These are phyloP conservation scores for Colletotrichum godetiae DNA, from an alignment of 2,329 filamentous ascomycete species.

Conservation along the genomic window DNA sequence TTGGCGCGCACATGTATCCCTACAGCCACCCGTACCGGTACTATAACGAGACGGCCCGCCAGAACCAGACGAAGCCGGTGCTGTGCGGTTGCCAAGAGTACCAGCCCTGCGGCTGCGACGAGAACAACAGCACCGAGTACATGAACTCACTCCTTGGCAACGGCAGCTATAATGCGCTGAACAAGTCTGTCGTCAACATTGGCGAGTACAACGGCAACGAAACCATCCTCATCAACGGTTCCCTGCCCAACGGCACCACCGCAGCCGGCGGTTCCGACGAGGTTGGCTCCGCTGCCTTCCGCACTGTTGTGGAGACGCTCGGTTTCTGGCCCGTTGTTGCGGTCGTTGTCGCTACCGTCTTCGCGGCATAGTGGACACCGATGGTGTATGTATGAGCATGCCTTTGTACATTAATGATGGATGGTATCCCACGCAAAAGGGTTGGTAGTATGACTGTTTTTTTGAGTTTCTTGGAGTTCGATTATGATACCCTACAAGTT, in stretches of 20 bases:
- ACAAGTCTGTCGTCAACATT: constrained; percentile 71
- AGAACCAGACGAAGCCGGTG: constrained; percentile 70
- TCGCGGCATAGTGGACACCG: constrained; percentile 48
- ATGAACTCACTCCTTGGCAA: constrained; percentile 73
- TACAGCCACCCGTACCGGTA: constrained; percentile 69
- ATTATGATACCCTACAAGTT: constrained; percentile 7
- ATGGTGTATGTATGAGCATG: not conserved
- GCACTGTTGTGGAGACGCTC: constrained; percentile 48
- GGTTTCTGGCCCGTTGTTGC: constrained; percentile 64
- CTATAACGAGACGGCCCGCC: constrained; percentile 56
- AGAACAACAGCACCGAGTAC: constrained; percentile 57
- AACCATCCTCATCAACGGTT: constrained; percentile 81
- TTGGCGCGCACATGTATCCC: constrained; percentile 61
- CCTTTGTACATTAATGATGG: constrained; percentile 13
- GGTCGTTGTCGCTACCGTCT: constrained; percentile 57
- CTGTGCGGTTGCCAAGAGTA: constrained; percentile 69
- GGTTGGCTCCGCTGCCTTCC: constrained; percentile 48
- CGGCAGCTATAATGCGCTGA: constrained; percentile 62
- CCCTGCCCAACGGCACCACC: constrained; percentile 75
- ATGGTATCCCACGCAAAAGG: not conserved
- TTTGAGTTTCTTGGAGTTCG: not conserved
- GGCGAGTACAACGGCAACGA: constrained; percentile 61
- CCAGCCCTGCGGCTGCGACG: constrained; percentile 63
- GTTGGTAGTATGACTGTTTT: not conserved
- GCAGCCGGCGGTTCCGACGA: constrained; percentile 49